Evolutionary conservation across 345 rosid genomes (phyloP), one percentile per base, ranked within the genome.

Genomic region (Garcia nutans): DNA sequence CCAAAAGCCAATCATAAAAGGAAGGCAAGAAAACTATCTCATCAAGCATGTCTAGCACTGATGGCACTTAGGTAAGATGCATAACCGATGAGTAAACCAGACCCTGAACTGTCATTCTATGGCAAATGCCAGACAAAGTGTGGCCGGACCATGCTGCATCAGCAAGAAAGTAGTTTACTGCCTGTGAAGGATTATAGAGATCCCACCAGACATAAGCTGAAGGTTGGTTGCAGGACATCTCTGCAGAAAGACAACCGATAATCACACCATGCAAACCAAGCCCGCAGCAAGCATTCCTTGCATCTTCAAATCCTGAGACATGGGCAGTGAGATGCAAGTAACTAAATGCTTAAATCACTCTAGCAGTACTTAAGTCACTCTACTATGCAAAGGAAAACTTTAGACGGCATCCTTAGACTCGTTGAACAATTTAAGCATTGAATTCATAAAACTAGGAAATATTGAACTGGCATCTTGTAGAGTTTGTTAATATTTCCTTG

Each of bases 181-280:
- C 75, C 59, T 74, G 74, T 3, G 94, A 88, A 0, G 92, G 92
- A 78, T 85, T 90, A 79, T 86, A 87, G 57, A 87, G 85, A 83
- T 90, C 94, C 94, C 94, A 90, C 94, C 94, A 90, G 0, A 90
- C 85, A 74, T 80, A 81, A 55, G 70, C 49, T 69, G 88, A 78
- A 77, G 79, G 82, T 65, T 64, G 66, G 23, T 80, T 37, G 77
- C 94, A 90, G 72, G 89, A 87, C 88, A 87, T 85, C 45, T 82
- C 89, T 26, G 16, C 64, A 2, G 90, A 83, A 16, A 88, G 80
- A 77, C 94, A 90, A 44, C 94, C 91, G 0, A 90, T 74, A 64
- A 62, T 71, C 13, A 79, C 87, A 6, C 88, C 88, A 13, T 78
- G 78, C 59, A 28, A 49, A 20, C 92, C 92, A 3, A 86, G 68